These are phyloP conservation scores for Phytophthora syringae DNA, from an alignment of 352 stramenopile genomes.

Conservation along the genomic window DNA sequence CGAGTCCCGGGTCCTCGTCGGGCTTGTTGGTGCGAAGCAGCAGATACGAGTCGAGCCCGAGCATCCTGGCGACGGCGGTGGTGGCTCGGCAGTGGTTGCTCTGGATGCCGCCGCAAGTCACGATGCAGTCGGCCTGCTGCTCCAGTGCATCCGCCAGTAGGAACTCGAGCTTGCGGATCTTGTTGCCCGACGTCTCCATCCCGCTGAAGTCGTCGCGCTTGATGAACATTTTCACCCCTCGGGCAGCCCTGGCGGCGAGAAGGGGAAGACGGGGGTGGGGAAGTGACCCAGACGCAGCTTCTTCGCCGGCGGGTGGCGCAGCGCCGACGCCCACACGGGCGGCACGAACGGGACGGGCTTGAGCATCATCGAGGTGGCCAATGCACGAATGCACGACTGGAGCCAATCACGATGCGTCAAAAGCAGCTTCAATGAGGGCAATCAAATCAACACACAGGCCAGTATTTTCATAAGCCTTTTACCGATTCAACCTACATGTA, in stretches of 20 bases:
- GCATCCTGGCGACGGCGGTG: constrained; percentile 84
- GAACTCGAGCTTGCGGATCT: constrained; percentile 96
- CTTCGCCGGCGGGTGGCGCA: constrained; percentile 49
- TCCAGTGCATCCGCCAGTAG: constrained; percentile 90
- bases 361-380: constrained; percentile 52
- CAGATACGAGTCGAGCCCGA: constrained; percentile 92
- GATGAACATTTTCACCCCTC: constrained; percentile 81
- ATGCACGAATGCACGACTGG: background rate
- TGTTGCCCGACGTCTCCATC: constrained; percentile 94
- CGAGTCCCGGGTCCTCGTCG: constrained; percentile 67
- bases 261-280: constrained; percentile 81
- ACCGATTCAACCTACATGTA: no score
- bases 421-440: constrained; percentile 16
- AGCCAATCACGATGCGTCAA: constrained; percentile 18
- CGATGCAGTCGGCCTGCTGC: constrained; percentile 85
- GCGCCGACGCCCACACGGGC: constrained; percentile 62
- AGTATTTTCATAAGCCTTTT: no score
- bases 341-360: constrained; percentile 64
- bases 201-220: constrained; percentile 91
- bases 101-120: constrained; percentile 94
- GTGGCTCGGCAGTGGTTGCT: constrained; percentile 94
- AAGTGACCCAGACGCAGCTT: constrained; percentile 80
- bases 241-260: constrained; percentile 71
- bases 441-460: no score
- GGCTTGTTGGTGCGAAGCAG: constrained; percentile 88